Evolutionary conservation across 1,284 basidiomycete genomes (phyloP), one percentile per base, ranked within the genome.

Genomic region (Tylopilus sp.): DNA sequence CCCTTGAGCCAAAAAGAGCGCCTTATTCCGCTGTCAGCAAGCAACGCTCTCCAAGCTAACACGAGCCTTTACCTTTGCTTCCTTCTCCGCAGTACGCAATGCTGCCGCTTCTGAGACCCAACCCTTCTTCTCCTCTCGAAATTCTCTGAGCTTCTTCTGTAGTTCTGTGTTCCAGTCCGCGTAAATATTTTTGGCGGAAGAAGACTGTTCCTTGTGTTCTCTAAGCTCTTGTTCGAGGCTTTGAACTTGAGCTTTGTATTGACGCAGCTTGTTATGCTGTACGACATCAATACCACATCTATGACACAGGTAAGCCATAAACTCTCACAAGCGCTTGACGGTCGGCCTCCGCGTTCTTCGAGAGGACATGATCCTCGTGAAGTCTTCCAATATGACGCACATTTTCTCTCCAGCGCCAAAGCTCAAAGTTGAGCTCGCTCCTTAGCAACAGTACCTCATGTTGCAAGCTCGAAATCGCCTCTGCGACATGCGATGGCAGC

Each of bases 391-490:
- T 85, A 58, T 90, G 86, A 62, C 80, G 80, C 46, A 85, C 76
- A 54, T 89, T 89, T 66, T 90, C 81, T 56, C 85, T 73, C 52
- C 85, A 82, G 37, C 87, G 72, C 85, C 88, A 91, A 20, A 84
- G 71, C 69, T 91, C 86, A 52, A 91, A 88, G 61, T 89, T 88
- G 36, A 91, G 77, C 57, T 91, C 87, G 62, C 82, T 89, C 46
- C 83, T 76, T 24, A 91, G 70, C 31, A 90, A 68, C 7, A 90
- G 65, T 3, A 87, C 75, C 59, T 91, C 86, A 39, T 83, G 76
- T 64, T 91, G 89, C 49, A 91, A 68, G 8, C 73, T 75, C 17
- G 82, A 75, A 28, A 91, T 78, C 6, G 81, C 81, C 51, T 82
- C 76, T 14, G 72, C 72, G n/a, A 81, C 71, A 55, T 79, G 75